phyloP scores from a whole-genome alignment of 192 early-diverging fungal species.

The Backusella psychrophila region DNA sequence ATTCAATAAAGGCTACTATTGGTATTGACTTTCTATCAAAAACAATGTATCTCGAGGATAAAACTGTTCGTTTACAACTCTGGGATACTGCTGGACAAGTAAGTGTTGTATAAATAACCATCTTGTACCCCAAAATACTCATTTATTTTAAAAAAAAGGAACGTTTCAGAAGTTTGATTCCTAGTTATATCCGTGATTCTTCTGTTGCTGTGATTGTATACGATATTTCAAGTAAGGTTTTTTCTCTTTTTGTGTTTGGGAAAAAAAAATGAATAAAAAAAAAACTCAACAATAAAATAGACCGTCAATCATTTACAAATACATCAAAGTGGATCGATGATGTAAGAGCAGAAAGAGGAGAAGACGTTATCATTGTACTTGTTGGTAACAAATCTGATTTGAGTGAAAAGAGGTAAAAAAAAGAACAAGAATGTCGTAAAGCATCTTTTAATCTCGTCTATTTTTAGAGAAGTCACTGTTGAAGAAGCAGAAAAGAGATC shows the following conservation, averaged over 20 bases:
- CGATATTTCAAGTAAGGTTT: conserved; percentile 86
- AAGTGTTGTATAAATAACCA: conserved; percentile 6
- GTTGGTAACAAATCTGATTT: conserved; percentile 99
- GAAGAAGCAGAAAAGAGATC: conserved; percentile 99
- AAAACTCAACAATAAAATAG: conserved; percentile 38
- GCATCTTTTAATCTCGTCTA: background rate
- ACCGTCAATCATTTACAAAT: conserved; percentile 95
- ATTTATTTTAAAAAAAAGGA: conserved; percentile 54
- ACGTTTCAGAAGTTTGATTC: conserved; percentile 95
- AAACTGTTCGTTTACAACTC: conserved; percentile 94
- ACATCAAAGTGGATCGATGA: conserved; percentile 99
- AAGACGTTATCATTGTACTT: conserved; percentile 98
- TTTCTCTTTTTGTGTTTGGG: conserved; percentile 47
- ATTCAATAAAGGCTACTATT: conserved; percentile 82
- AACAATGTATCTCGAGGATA: conserved; percentile 99
- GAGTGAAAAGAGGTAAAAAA: conserved; percentile 86
- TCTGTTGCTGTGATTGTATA: conserved; percentile 97
- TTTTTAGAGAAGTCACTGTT: conserved; percentile 82
- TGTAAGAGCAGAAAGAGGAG: conserved; percentile 96
- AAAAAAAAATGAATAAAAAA: background rate
- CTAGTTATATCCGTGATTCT: conserved; percentile 98
- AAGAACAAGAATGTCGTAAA: background rate
- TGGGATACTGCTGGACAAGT: conserved; percentile 99
- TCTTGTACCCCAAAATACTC: background rate
- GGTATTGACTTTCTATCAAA: conserved; percentile 99